Evolutionary conservation across 2,329 filamentous ascomycete genomes (phyloP), one percentile per base, ranked within the genome.

Genomic region (Fusarium transvaalense): DNA sequence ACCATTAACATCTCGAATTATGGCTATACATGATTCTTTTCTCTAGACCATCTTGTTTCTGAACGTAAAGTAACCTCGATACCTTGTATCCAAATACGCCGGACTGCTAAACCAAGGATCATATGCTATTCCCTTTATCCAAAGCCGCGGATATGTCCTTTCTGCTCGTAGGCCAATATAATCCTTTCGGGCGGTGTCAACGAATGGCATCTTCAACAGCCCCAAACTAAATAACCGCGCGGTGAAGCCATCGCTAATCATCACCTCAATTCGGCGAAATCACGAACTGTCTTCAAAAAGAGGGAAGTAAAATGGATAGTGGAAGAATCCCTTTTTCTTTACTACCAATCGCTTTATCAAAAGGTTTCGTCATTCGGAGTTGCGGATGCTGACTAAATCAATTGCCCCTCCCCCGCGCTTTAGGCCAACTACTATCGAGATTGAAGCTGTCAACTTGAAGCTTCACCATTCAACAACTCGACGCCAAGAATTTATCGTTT

Each of bases 341-440:
- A 25, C 15, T 13, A 5, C n/a, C n/a, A n/a, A n/a, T 47, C 14
- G n/a, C 32, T 19, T 21, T 35, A 63, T 27, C 55, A 38, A 27
- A 42, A 31, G 10, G 43, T 62, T 71, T 61, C 67, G 59, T 70
- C 67, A 70, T 70, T 62, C 68, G 68, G 67, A 25, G 3, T 46
- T 53, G 64, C 68, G 60, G 68, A 62, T 70, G 68, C 67, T 70
- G 68, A 70, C 68, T 71, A 71, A 71, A 64, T 70, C 19, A 27
- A 15, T 27, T 39, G 60, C 66, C 62, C 59, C 56, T 68, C 60
- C 64, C 67, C 68, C 59, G 52, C 67, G 48, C 62, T 68, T 62
- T 52, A 37, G 46, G n/a, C n/a, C 29, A 38, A 35, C 17, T 23
- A 12, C 41, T 7, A 21, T 38, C 14, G 15, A 21, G 17, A 4